Percentiles rank a stretch among this genome's conserved stretches.
Conservation (phyloP, 768 basidiomycete species). For the Termitomyces sp. region DNA sequence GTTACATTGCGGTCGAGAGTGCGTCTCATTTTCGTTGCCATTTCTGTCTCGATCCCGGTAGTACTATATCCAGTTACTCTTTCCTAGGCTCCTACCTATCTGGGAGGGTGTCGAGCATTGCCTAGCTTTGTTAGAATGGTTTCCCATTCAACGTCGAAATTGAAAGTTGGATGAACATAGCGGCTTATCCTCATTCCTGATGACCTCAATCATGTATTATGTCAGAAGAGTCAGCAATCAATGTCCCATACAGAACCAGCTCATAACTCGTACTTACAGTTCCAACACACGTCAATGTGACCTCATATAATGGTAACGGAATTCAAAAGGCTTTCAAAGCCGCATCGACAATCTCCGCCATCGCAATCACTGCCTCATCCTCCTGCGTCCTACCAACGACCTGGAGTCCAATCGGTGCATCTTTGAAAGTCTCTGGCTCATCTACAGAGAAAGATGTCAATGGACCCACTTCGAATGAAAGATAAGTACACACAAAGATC, state of each 20-base stretch:
- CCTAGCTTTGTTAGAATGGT: too few relatives aligned
- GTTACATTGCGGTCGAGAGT: too few relatives aligned
- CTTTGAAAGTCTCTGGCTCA: conserved; percentile 50
- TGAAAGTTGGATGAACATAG: not conserved
- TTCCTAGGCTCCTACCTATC: too few relatives aligned
- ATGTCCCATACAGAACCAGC: too few relatives aligned
- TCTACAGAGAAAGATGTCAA: conserved; percentile 29
- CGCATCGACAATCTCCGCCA: conserved; percentile 58
- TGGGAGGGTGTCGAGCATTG: too few relatives aligned
- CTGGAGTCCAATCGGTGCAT: conserved; percentile 66
- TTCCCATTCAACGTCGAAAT: too few relatives aligned
- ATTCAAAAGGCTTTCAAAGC: conserved; percentile 37
- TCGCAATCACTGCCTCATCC: conserved; percentile 71
- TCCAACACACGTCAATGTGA: not conserved
- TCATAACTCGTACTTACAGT: too few relatives aligned
- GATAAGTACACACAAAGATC: conserved; percentile 5
- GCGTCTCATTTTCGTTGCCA: too few relatives aligned
- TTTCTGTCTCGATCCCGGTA: too few relatives aligned
- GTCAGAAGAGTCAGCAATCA: too few relatives aligned
- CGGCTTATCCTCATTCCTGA: not conserved
- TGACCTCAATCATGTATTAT: too few relatives aligned
- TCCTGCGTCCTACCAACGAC: conserved; percentile 68
- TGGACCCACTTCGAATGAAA: conserved; percentile 8
- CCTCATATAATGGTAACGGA: not conserved
- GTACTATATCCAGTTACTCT: too few relatives aligned